phyloP scores from a whole-genome alignment of 495 filamentous ascomycete species.

The Astrothelium subdiscretum region DNA sequence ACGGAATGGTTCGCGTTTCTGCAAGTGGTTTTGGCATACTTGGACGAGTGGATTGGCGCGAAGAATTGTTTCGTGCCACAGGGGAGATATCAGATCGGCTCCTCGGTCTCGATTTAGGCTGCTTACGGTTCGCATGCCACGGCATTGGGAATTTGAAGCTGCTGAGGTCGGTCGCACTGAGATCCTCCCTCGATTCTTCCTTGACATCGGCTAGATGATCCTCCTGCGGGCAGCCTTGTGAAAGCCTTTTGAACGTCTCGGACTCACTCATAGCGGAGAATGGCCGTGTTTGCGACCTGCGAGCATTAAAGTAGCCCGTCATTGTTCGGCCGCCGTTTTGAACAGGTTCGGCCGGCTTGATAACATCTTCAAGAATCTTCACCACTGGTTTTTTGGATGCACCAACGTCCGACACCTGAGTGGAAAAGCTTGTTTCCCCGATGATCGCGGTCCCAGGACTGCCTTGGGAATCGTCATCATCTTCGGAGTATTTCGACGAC shows the following conservation, averaged over 20 bases:
- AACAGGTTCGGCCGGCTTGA: neutral
- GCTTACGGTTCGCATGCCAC: constrained; percentile 3
- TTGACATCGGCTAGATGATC: constrained; percentile 26
- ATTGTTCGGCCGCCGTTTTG: neutral
- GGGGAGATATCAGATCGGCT: constrained; percentile 18
- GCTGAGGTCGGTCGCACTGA: constrained; percentile 21
- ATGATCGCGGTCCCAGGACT: neutral
- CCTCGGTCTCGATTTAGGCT: constrained; percentile 17
- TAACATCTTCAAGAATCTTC: neutral
- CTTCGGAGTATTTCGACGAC: neutral
- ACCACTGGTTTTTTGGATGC: neutral
- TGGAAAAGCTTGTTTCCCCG: neutral
- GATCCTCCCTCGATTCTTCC: constrained; percentile 29
- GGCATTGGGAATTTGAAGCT: constrained; percentile 19
- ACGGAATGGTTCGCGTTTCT: constrained; percentile 25
- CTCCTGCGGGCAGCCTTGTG: neutral
- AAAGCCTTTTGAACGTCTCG: neutral
- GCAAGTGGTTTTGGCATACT: constrained; percentile 8
- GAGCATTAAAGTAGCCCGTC: neutral
- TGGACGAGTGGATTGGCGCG: constrained; percentile 12
- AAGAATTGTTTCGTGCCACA: constrained; percentile 14
- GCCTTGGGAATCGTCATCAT: neutral
- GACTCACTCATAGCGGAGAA: neutral
- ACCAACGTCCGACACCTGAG: neutral
- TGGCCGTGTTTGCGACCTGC: neutral